These are phyloP conservation scores for Limtongia smithiae DNA, from an alignment of 805 yeast species.

Conservation along the genomic window DNA sequence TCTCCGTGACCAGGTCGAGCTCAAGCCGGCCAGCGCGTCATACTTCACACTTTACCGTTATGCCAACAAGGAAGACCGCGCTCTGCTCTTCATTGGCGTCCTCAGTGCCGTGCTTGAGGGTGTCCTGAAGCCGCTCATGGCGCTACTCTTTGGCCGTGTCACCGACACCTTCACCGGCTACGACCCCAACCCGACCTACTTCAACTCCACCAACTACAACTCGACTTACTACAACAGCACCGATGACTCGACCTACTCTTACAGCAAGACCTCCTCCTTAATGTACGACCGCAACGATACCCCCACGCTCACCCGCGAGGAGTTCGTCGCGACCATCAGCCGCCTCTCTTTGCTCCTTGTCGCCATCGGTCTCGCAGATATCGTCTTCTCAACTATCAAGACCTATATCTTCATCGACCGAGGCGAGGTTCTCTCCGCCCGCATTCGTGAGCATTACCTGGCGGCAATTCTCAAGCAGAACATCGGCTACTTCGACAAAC, in stretches of 20 bases:
- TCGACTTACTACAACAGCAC: constrained; percentile 34
- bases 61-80: constrained; percentile 36
- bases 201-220: constrained; percentile 31
- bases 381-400: constrained; percentile 32
- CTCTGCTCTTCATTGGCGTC: constrained; percentile 35
- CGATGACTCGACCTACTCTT: constrained; percentile 8
- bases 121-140: constrained; percentile 38
- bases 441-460: constrained; percentile 41
- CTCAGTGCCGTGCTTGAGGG: constrained; percentile 40
- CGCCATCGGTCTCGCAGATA: constrained; percentile 41
- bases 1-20: constrained; percentile 37
- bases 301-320: constrained; percentile 16
- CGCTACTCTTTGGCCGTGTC: constrained; percentile 39
- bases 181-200: constrained; percentile 19
- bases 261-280: constrained; percentile 19
- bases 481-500: constrained; percentile 43
- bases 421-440: constrained; percentile 43
- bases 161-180: constrained; percentile 37
- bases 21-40: constrained; percentile 28
- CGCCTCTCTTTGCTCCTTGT: constrained; percentile 36
- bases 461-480: constrained; percentile 41
- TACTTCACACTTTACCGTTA: constrained; percentile 37
- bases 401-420: constrained; percentile 40
- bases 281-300: background rate
- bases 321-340: constrained; percentile 11